Conservation (phyloP, 1,139 yeast genomes). For the Magnusiomyces ingens region DNA sequence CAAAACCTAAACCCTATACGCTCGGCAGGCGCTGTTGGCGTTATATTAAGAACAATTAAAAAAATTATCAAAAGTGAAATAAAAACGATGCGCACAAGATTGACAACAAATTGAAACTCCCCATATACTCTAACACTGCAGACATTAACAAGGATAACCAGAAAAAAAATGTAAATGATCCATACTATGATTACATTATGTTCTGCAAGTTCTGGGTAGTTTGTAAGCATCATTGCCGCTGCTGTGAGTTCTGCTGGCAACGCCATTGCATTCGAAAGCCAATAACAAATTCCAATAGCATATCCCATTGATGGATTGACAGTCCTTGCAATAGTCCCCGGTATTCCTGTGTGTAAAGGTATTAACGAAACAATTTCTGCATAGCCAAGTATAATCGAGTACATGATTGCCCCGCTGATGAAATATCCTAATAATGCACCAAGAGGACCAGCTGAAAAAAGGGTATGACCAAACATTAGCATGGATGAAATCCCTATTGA, state of each 20-base stretch:
- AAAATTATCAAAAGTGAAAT: conserved; percentile 51
- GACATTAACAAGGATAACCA: conserved; percentile 48
- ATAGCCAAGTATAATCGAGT: conserved; percentile 65
- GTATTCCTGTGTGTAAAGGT: conserved; percentile 70
- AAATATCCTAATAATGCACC: conserved; percentile 69
- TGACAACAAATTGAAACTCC: conserved; percentile 61
- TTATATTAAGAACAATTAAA: conserved; percentile 59
- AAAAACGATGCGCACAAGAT: conserved; percentile 52
- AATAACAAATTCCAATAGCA: conserved; percentile 72
- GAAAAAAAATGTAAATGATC: conserved; percentile 57
- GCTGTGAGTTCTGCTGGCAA: conserved; percentile 79
- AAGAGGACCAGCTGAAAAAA: conserved; percentile 74
- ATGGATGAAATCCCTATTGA: conserved; percentile 79
- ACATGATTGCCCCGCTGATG: conserved; percentile 59
- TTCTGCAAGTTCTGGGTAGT: conserved; percentile 49
- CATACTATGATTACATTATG: conserved; percentile 59
- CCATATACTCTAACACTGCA: conserved; percentile 69
- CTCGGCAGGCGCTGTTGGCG: conserved; percentile 35
- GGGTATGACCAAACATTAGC: conserved; percentile 70
- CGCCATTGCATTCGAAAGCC: conserved; percentile 66
- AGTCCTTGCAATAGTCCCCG: conserved; percentile 58
- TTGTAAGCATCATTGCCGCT: conserved; percentile 65
- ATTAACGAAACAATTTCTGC: conserved; percentile 84
- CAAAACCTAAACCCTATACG: conserved; percentile 62
- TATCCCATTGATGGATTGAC: conserved; percentile 84